These are phyloP conservation scores for Cryptococcus neoformans DNA, from an alignment of 1,284 basidiomycete species.

Conservation along the genomic window DNA sequence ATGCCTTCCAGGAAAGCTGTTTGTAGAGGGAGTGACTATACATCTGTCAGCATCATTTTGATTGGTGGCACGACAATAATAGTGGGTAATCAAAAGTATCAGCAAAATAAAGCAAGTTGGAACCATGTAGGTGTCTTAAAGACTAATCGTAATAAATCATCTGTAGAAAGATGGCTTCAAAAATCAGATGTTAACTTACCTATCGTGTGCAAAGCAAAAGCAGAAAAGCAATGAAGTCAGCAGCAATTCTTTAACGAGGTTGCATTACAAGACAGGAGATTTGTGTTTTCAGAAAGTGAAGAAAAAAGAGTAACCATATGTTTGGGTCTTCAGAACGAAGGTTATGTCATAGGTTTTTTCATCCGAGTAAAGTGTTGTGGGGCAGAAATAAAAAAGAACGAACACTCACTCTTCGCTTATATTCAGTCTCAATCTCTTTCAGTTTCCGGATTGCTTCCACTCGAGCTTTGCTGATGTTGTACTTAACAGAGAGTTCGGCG, in stretches of 20 bases:
- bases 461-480: conserved; percentile 43
- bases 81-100: conserved; percentile 20
- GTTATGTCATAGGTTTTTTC: conserved; percentile 50
- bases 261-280: conserved; percentile 2
- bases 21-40: conserved; percentile 39
- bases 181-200: conserved; percentile 33
- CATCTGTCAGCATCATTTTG: conserved; percentile 6
- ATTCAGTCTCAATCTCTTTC: conserved; percentile 45
- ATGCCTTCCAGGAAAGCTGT: conserved; percentile 41
- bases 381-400: neutral
- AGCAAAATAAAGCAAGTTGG: conserved; percentile 49
- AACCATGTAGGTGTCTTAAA: conserved; percentile 51
- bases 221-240: conserved; percentile 17
- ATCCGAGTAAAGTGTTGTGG: conserved; percentile 23
- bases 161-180: conserved; percentile 15
- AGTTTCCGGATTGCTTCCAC: conserved; percentile 46
- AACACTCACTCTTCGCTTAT: conserved; percentile 42
- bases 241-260: conserved; percentile 2
- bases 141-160: conserved; percentile 51
- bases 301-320: conserved; percentile 48
- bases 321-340: conserved; percentile 47
- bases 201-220: conserved; percentile 12
- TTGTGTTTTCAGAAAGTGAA: conserved; percentile 48
- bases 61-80: neutral
- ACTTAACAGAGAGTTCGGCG: conserved; percentile 34